Percentiles rank a stretch among this genome's conserved stretches.
Evolutionary conservation across 192 early-diverging fungal genomes (phyloP).

Genomic region (Rhizoclosmatium globosum): DNA sequence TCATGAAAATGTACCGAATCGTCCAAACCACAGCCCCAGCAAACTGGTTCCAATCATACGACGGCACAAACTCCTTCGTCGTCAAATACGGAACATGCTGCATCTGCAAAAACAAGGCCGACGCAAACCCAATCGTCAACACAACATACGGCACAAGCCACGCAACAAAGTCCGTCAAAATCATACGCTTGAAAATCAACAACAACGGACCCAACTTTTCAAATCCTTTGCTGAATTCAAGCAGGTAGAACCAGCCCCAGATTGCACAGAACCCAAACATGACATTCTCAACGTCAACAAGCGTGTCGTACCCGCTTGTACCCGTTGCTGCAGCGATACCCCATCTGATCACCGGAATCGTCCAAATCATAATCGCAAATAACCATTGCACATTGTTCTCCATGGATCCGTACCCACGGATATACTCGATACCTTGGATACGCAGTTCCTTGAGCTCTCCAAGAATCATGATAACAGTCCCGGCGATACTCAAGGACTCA

Average conservation of each 20-base stretch:
- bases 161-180: conserved; percentile 26
- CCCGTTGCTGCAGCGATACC: not conserved
- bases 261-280: conserved; percentile 25
- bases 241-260: conserved; percentile 24
- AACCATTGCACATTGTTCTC: conserved; percentile 38
- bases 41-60: conserved; percentile 23
- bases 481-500: not conserved
- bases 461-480: not conserved
- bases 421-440: conserved; percentile 20
- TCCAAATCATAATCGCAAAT: conserved; percentile 1
- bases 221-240: conserved; percentile 32
- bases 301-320: not conserved
- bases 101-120: conserved; percentile 40
- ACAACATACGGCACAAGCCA: conserved; percentile 9
- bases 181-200: conserved; percentile 34
- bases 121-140: conserved; percentile 30
- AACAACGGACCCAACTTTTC: conserved; percentile 31
- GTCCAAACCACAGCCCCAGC: conserved; percentile 26
- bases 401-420: conserved; percentile 17
- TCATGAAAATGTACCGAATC: conserved; percentile 34
- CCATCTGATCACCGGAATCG: conserved; percentile 25
- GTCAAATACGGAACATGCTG: conserved; percentile 12
- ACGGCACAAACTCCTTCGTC: conserved; percentile 1
- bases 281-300: conserved; percentile 19
- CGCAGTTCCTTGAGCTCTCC: conserved; percentile 10